Conservation (phyloP, 257 asterid genomes). For the Prunella vulgaris region DNA sequence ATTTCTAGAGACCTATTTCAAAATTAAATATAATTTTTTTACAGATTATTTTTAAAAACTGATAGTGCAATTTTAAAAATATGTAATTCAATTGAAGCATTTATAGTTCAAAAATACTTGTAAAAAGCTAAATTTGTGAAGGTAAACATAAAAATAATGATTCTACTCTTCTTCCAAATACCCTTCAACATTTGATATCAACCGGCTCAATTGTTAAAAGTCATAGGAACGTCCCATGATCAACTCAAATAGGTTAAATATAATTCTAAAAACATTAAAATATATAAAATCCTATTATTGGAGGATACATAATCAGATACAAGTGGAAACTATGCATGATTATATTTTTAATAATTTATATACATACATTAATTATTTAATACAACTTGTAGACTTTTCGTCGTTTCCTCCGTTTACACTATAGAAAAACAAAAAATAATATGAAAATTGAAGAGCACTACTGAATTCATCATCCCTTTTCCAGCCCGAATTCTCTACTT, state of each 20-base stretch:
- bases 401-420: slow-evolving; percentile 9
- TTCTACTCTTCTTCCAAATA: too few relatives aligned
- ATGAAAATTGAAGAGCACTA: slow-evolving; percentile 16
- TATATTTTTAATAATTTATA: neutral
- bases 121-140: too few relatives aligned
- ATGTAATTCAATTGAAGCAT: too few relatives aligned
- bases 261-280: neutral
- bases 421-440: neutral
- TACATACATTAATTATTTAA: slow-evolving; percentile 20
- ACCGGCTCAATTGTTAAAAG: neutral
- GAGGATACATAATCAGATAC: neutral
- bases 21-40: neutral
- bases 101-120: too few relatives aligned
- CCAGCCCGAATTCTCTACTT: slow-evolving; percentile 7
- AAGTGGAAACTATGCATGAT: neutral
- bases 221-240: neutral
- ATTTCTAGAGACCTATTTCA: neutral
- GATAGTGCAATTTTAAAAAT: too few relatives aligned
- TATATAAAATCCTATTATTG: neutral
- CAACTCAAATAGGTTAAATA: neutral
- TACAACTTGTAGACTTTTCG: slow-evolving; percentile 11
- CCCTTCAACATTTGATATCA: neutral
- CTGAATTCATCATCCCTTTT: slow-evolving; percentile 12
- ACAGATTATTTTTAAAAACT: neutral
- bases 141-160: too few relatives aligned